A percentile compares a stretch with the other conserved stretches of the same genome.
These are phyloP conservation scores for Diutina catenulata DNA, from an alignment of 1,139 yeast genomes.

Conservation along the genomic window DNA sequence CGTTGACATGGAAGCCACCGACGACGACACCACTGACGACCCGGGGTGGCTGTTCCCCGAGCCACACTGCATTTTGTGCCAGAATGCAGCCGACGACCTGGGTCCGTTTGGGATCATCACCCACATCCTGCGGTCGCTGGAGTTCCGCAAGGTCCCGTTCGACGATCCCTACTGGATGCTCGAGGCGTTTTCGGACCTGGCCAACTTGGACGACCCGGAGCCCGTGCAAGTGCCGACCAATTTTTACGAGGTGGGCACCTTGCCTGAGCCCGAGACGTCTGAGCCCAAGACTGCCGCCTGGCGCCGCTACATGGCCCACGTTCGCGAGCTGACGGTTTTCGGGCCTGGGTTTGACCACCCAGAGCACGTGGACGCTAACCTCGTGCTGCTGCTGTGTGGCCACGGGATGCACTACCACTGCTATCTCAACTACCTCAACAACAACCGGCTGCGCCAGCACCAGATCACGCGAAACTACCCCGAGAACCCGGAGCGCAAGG, in stretches of 20 bases:
- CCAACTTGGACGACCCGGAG: conserved; percentile 35
- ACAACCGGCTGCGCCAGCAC: conserved; percentile 42
- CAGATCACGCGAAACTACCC: conserved; percentile 80
- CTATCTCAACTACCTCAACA: conserved; percentile 48
- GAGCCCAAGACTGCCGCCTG: conserved; percentile 13
- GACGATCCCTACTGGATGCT: conserved; percentile 54
- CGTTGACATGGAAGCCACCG: conserved; percentile 22
- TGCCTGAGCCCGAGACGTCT: not conserved
- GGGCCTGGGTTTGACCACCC: conserved; percentile 62
- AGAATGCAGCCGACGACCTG: conserved; percentile 59
- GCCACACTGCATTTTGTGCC: conserved; percentile 79
- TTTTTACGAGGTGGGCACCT: conserved; percentile 2
- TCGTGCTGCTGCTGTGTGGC: conserved; percentile 76
- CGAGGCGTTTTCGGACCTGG: conserved; percentile 47
- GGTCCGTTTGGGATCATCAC: conserved; percentile 72
- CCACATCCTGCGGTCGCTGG: conserved; percentile 46
- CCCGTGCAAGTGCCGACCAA: conserved; percentile 13
- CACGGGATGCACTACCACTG: conserved; percentile 90
- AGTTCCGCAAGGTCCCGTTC: conserved; percentile 53
- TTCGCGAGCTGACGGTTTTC: conserved; percentile 31
- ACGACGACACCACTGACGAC: conserved; percentile 11
- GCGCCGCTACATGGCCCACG: conserved; percentile 23
- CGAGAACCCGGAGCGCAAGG: conserved; percentile 57
- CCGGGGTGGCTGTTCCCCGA: conserved; percentile 64
- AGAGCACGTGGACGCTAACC: conserved; percentile 28